phyloP scores from a whole-genome alignment of 139 green algal genomes.

The Nannochloris sp. region DNA sequence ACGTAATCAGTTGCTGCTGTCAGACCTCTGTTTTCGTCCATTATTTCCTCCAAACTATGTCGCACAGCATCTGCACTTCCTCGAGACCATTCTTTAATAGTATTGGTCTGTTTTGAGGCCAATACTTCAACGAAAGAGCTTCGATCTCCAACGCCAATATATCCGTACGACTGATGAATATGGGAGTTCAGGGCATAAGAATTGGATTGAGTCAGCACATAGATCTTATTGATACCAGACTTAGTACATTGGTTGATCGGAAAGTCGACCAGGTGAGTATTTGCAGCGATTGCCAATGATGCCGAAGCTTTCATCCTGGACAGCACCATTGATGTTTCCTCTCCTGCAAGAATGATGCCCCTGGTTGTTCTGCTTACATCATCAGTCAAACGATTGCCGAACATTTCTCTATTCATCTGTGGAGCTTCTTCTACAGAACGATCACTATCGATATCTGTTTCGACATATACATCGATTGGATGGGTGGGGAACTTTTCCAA shows the following conservation, averaged over 20 bases:
- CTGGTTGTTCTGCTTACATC: slow-evolving; percentile 28
- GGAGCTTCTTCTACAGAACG: no score
- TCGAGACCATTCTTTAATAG: slow-evolving; percentile 29
- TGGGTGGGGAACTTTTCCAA: no score
- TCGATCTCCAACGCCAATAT: slow-evolving; percentile 28
- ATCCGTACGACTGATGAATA: slow-evolving; percentile 34
- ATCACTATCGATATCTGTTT: no score
- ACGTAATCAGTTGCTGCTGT: slow-evolving; percentile 25
- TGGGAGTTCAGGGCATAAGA: slow-evolving; percentile 43
- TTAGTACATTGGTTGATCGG: slow-evolving; percentile 50
- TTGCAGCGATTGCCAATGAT: slow-evolving; percentile 34
- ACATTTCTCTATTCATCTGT: no score
- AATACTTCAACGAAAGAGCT: slow-evolving; percentile 46
- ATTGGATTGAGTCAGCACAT: slow-evolving; percentile 55
- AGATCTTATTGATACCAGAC: slow-evolving; percentile 53
- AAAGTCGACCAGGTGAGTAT: slow-evolving; percentile 37
- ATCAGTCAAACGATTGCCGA: no score
- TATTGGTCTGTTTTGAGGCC: slow-evolving; percentile 36
- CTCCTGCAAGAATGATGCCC: slow-evolving; percentile 43
- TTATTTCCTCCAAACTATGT: slow-evolving; percentile 32
- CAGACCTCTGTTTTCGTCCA: slow-evolving; percentile 22
- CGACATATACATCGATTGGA: no score
- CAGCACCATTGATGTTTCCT: slow-evolving; percentile 38
- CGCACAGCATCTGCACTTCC: slow-evolving; percentile 42
- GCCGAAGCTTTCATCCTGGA: slow-evolving; percentile 36